Base-by-base conservation (phyloP, 768 basidiomycete species). In the Chalciporus pseudorubinellus region DNA sequence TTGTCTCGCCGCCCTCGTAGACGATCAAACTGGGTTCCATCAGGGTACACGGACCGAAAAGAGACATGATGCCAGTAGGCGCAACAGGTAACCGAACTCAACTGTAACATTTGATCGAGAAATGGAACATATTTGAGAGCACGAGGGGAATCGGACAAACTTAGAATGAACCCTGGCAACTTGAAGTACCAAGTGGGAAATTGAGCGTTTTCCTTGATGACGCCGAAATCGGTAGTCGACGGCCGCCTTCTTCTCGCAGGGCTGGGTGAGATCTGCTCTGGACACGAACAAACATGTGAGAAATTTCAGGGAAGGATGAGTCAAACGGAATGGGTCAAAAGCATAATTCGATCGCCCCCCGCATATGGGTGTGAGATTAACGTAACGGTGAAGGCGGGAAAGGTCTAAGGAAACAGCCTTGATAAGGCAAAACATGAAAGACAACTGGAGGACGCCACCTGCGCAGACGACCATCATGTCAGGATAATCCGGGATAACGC, bases 321-420 rank as follows among this genome's bases (percentile, higher is more conserved):
- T n/a, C 16, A 8, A 36, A 16, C 6, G n/a, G 44, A 38, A 28
- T 4, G 29, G 48, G 36, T 41, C 19, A 20, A 36, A 42, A n/a
- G 28, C 26, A 44, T 21, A 40, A 39, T 49, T 58, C 39, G 19
- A 36, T 46, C 29, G 47, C 39, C 38, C 40, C 44, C 33, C 42
- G 44, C 47, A 59, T 39, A 44, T 29, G 24, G 34, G 48, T 58
- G 59, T 44, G 59, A 61, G 50, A 44, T 20, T 38, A 13, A 42
- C 19, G 22, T 26, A 44, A 44, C 19, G 9, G 11, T 18, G 29
- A 20, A 20, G 34, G 34, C 6, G 20, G n/a, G n/a, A n/a, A n/a
- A n/a, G n/a, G n/a, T n/a, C n/a, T n/a, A n/a, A n/a, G 22, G 40
- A 6, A 45, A 26, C 12, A 22, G 8, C 4, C 24, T 38, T 33